A percentile compares a stretch with the other conserved stretches of the same genome.
Conservation (phyloP, 495 filamentous ascomycete species). For the Hyaloscypha finlandica region DNA sequence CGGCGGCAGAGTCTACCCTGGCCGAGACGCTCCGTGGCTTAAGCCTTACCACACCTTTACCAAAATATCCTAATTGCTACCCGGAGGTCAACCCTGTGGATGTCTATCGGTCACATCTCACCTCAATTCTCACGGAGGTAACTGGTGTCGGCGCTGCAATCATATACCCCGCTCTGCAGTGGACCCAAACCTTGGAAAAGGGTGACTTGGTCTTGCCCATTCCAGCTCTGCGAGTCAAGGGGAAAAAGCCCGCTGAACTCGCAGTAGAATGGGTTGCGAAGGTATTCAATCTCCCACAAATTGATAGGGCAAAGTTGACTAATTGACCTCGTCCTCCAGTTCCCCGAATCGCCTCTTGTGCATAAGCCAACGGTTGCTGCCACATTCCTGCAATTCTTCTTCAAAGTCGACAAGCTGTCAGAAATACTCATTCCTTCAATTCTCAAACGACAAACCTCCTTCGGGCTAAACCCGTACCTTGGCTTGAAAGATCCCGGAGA, state of each 20-base stretch:
- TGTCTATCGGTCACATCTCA: slow-evolving; percentile 82
- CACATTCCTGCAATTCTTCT: slow-evolving; percentile 81
- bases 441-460: slow-evolving; percentile 59
- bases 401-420: slow-evolving; percentile 60
- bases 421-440: slow-evolving; percentile 65
- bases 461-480: slow-evolving; percentile 64
- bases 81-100: slow-evolving; percentile 84
- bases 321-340: slow-evolving; percentile 42
- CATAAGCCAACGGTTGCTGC: slow-evolving; percentile 63
- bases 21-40: slow-evolving; percentile 36
- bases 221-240: slow-evolving; percentile 78
- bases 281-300: slow-evolving; percentile 36
- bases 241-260: slow-evolving; percentile 75
- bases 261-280: slow-evolving; percentile 70
- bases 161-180: slow-evolving; percentile 76
- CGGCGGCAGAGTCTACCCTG: slow-evolving; percentile 20
- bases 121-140: slow-evolving; percentile 69
- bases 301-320: slow-evolving; percentile 5
- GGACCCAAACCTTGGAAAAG: slow-evolving; percentile 85
- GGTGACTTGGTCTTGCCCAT: slow-evolving; percentile 84
- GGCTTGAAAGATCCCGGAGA: slow-evolving; percentile 70
- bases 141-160: slow-evolving; percentile 71
- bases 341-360: slow-evolving; percentile 73
- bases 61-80: slow-evolving; percentile 53
- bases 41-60: slow-evolving; percentile 35